Conservation (phyloP, 2,329 filamentous ascomycete genomes). For the Xylariaceae sp. region DNA sequence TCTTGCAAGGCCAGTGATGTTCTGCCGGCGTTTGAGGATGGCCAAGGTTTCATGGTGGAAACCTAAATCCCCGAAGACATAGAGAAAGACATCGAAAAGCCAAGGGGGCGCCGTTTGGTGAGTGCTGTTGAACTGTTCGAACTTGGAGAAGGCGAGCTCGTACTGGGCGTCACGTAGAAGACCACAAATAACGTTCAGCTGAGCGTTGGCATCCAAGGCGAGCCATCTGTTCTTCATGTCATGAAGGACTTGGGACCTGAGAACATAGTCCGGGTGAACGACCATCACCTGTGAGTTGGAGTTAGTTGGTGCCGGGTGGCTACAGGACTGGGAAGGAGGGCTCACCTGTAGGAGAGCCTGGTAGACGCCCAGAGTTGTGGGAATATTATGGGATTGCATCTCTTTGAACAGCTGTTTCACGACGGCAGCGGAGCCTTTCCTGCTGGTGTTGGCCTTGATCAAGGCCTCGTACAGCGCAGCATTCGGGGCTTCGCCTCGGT, state of each 20-base stretch:
- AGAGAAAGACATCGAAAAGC: slow-evolving; percentile 77
- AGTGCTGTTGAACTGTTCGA: slow-evolving; percentile 64
- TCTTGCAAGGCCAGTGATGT: slow-evolving; percentile 19
- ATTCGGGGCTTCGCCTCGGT: slow-evolving; percentile 54
- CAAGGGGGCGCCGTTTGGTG: slow-evolving; percentile 60
- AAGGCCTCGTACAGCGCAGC: slow-evolving; percentile 69
- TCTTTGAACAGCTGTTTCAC: slow-evolving; percentile 67
- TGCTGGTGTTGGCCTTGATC: slow-evolving; percentile 65
- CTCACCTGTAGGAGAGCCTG: slow-evolving; percentile 54
- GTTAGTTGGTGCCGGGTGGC: slow-evolving; percentile 5
- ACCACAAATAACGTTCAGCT: slow-evolving; percentile 67
- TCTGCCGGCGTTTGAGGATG: slow-evolving; percentile 59
- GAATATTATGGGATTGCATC: slow-evolving; percentile 62
- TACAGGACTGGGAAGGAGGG: slow-evolving; percentile 1
- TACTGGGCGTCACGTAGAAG: slow-evolving; percentile 78
- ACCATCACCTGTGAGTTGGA: slow-evolving; percentile 56
- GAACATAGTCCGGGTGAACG: slow-evolving; percentile 80
- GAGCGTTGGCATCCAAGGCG: slow-evolving; percentile 57
- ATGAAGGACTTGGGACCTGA: slow-evolving; percentile 68
- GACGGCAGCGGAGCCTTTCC: slow-evolving; percentile 62
- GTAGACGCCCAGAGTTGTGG: slow-evolving; percentile 64
- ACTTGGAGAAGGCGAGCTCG: slow-evolving; percentile 71
- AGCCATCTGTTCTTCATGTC: slow-evolving; percentile 76
- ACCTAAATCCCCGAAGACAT: slow-evolving; percentile 66
- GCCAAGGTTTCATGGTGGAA: slow-evolving; percentile 76